Percentiles rank a stretch among this genome's conserved stretches.
These are phyloP conservation scores for Barnettozyma wickerhamii DNA, from an alignment of 805 yeast species.

Conservation along the genomic window DNA sequence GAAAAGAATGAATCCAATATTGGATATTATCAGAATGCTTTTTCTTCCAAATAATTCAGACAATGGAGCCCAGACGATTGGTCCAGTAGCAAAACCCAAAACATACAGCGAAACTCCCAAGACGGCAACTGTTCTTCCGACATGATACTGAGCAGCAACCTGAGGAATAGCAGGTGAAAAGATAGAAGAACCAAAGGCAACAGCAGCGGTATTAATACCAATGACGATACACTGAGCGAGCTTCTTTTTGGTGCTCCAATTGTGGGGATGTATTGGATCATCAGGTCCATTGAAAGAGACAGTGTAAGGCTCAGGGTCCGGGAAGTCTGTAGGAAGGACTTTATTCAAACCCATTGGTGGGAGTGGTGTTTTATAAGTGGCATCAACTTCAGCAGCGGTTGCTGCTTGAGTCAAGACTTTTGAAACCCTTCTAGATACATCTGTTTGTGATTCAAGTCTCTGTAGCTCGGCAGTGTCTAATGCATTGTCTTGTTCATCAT, in stretches of 20 bases:
- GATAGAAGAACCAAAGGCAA: conserved; percentile 77
- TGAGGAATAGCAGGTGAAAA: conserved; percentile 58
- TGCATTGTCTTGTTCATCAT: not conserved
- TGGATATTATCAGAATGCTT: conserved; percentile 50
- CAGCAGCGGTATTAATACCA: conserved; percentile 44
- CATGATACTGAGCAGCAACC: conserved; percentile 47
- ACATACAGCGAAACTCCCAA: conserved; percentile 79
- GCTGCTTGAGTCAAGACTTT: no score
- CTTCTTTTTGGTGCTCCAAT: conserved; percentile 57
- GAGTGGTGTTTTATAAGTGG: not conserved
- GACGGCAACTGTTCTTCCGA: conserved; percentile 63
- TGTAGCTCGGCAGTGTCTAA: not conserved
- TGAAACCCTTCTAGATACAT: no score
- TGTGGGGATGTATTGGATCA: conserved; percentile 79
- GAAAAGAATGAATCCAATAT: conserved; percentile 54
- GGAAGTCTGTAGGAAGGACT: conserved; percentile 38
- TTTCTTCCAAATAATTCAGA: conserved; percentile 75
- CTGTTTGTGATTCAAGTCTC: not conserved
- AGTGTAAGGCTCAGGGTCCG: conserved; percentile 59
- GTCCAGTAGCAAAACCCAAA: conserved; percentile 90
- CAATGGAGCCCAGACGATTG: conserved; percentile 84
- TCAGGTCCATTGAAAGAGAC: conserved; percentile 75
- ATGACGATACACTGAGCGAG: conserved; percentile 36
- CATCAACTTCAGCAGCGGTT: no score
- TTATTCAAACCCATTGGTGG: conserved; percentile 67